Conservation (phyloP, 2,329 filamentous ascomycete genomes). For the Colletotrichum spinosum region DNA sequence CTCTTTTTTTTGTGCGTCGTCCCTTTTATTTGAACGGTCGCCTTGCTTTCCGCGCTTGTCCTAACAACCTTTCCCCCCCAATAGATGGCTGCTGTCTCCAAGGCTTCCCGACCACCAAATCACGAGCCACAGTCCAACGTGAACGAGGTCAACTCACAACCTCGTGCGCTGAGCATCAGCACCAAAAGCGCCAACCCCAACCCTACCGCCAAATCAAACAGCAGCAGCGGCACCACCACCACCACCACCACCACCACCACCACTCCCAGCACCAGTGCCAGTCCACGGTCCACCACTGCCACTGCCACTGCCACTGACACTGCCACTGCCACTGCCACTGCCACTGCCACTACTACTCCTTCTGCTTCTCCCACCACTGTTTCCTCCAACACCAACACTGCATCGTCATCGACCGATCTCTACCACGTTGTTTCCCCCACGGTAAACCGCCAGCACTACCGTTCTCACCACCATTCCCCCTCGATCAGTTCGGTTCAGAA, state of each 20-base stretch:
- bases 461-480: conserved; percentile 39
- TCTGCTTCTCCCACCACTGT: not conserved
- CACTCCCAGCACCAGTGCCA: conserved; percentile 11
- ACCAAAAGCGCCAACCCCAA: conserved; percentile 26
- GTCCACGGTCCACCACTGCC: conserved; percentile 16
- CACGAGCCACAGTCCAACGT: conserved; percentile 34
- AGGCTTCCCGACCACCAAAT: conserved; percentile 35
- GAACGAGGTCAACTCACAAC: conserved; percentile 27
- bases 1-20: conserved; percentile 28
- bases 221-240: conserved; percentile 11
- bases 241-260: conserved; percentile 16
- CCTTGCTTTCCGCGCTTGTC: conserved; percentile 29
- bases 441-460: conserved; percentile 33
- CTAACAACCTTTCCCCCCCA: conserved; percentile 14
- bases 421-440: conserved; percentile 25
- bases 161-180: conserved; percentile 7
- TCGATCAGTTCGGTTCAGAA: conserved; percentile 47
- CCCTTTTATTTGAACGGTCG: conserved; percentile 37
- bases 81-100: conserved; percentile 39
- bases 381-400: conserved; percentile 17
- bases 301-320: conserved; percentile 16
- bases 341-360: conserved; percentile 1
- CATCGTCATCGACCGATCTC: conserved; percentile 33
- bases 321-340: conserved; percentile 8
- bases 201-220: conserved; percentile 11